Base-by-base conservation (phyloP, 129 eudicot species). In the Chrysanthemum lavandulifolium region DNA sequence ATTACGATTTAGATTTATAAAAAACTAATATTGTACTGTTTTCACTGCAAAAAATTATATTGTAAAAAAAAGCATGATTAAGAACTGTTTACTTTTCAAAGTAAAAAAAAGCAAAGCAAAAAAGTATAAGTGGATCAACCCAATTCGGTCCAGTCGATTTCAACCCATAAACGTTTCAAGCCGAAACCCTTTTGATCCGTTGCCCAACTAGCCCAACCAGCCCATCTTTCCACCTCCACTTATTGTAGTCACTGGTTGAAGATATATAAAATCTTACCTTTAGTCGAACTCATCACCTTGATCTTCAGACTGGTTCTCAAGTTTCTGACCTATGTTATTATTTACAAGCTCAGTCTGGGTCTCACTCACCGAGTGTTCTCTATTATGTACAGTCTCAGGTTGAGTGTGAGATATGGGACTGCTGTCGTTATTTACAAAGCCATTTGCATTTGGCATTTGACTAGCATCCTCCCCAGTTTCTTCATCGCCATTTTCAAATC, bases 371-470 rank as follows among this genome's bases (percentile, higher is more conserved):
- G 79, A 84, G 82, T 73, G 49, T 23, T 83, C 86, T 68, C 88
- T 87, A 84, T 77, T 89, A 92, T 89, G 66, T 89, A 89, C 95
- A 83, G 59, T 63, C 82, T 85, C 85, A 61, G 68, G 86, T 78
- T 5, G 65, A 71, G 86, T 70, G 72, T 58, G 80, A 16, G 57
- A 77, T 59, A 27, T 83, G 10, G 80, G 85, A 83, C 79, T 25
- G 82, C 74, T 78, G 66, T 74, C 80, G 57, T 51, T 86, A 89
- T 89, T 78, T 85, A 89, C 95, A 89, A 54, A 64, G 75, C 95
- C 87, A 83, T 74, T 69, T 14, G 31, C 69, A 48, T 76, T 29
- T 19, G 70, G 83, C 77, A 31, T 69, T 68, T 49, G 75, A 75
- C 71, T 73, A 87, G 80, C 84, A 79, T 72, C 74, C 69, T 25